Evolutionary conservation across 192 early-diverging fungal genomes (phyloP).

Genomic region (Coemansia guatemalensis): DNA sequence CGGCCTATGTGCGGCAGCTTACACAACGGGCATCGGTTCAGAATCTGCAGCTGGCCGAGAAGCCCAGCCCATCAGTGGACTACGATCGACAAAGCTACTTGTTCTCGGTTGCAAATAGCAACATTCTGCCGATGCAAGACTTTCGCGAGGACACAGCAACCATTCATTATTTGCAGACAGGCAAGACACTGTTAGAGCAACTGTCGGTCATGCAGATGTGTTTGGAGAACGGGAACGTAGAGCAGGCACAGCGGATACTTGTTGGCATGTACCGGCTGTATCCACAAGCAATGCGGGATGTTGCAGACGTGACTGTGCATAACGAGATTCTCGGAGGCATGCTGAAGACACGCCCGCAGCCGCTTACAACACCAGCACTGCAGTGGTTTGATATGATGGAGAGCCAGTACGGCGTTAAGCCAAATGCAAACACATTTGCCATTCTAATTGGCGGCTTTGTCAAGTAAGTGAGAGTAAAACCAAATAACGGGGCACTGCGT

Average conservation of each 20-base stretch:
- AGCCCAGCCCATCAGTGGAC: not conserved
- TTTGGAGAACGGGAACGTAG: constrained; percentile 68
- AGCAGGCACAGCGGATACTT: constrained; percentile 73
- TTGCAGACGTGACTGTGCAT: constrained; percentile 68
- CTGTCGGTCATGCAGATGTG: constrained; percentile 78
- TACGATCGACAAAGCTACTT: constrained; percentile 22
- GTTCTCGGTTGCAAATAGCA: constrained; percentile 17
- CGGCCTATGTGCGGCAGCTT: constrained; percentile 9
- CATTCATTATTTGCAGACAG: constrained; percentile 43
- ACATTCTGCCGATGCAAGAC: constrained; percentile 13
- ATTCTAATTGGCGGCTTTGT: constrained; percentile 73
- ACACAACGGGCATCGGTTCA: constrained; percentile 18
- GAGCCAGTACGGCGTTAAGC: constrained; percentile 54
- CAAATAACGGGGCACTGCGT: not conserved
- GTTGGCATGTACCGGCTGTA: constrained; percentile 62
- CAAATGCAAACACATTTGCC: constrained; percentile 73
- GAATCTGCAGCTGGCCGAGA: constrained; percentile 15
- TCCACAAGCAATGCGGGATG: constrained; percentile 66
- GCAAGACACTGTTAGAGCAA: constrained; percentile 62
- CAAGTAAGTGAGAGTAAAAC: constrained; percentile 24
- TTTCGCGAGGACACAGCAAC: constrained; percentile 19
- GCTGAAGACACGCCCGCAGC: constrained; percentile 52
- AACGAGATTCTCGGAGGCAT: constrained; percentile 84
- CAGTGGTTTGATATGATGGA: constrained; percentile 73
- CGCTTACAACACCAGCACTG: constrained; percentile 58